Evolutionary conservation across 139 green algal species (phyloP).

Genomic region (Tetradesmus obliquus): DNA sequence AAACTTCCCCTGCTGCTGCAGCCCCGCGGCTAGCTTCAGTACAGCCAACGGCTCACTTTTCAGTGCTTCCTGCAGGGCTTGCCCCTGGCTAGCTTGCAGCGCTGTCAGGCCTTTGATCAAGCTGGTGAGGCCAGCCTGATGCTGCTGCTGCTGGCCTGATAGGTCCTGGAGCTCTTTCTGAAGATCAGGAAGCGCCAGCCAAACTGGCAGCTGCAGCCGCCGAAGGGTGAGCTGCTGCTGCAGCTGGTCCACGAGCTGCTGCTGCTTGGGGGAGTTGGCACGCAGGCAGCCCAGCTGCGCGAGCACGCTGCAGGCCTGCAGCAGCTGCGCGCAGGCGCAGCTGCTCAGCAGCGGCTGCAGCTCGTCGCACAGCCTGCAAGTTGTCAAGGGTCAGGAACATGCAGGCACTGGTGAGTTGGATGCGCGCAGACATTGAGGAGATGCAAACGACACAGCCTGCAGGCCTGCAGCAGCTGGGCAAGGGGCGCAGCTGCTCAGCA

Average conservation of each 20-base stretch:
- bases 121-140: not conserved
- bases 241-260: conserved; percentile 18
- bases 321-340: not conserved
- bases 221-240: not conserved
- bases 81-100: not conserved
- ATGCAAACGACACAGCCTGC: not conserved
- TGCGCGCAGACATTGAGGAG: too few relatives aligned
- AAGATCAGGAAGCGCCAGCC: not conserved
- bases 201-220: not conserved
- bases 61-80: not conserved
- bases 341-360: not conserved
- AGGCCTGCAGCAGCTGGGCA: not conserved
- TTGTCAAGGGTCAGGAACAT: too few relatives aligned
- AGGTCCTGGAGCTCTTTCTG: not conserved
- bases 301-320: not conserved
- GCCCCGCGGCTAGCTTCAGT: not conserved
- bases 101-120: not conserved
- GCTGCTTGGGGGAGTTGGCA: conserved; percentile 25
- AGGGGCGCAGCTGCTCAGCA: not conserved
- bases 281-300: conserved; percentile 33
- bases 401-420: too few relatives aligned
- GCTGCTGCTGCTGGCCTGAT: not conserved
- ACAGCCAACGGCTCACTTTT: not conserved
- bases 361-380: conserved; percentile 8
- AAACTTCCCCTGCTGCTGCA: conserved; percentile 5